These are phyloP conservation scores for Picochlorum sp. DNA, from an alignment of 139 green algal species.

Conservation along the genomic window DNA sequence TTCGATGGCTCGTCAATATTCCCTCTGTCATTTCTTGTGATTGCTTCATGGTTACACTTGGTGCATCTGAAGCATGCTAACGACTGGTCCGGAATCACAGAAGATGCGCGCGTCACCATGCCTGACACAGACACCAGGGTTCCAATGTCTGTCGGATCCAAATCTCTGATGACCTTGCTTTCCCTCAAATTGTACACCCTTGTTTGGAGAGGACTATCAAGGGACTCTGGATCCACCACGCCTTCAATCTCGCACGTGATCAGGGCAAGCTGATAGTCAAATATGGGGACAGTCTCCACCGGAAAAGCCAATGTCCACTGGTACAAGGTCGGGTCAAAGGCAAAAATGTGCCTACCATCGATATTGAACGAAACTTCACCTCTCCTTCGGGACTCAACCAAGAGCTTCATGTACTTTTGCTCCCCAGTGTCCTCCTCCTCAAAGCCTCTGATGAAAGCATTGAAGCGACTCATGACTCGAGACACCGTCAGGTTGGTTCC, in stretches of 20 bases:
- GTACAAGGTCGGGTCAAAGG: slow-evolving; percentile 67
- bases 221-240: slow-evolving; percentile 14
- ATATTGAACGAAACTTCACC: slow-evolving; percentile 61
- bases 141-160: slow-evolving; percentile 92
- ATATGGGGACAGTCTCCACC: slow-evolving; percentile 44
- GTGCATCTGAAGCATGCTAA: slow-evolving; percentile 46
- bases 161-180: slow-evolving; percentile 77
- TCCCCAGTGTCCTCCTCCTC: slow-evolving; percentile 20
- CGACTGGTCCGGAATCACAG: slow-evolving; percentile 90
- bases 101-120: slow-evolving; percentile 88
- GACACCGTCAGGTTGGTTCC: slow-evolving; percentile 69
- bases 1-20: slow-evolving; percentile 69
- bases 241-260: slow-evolving; percentile 27
- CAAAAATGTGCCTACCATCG: slow-evolving; percentile 70
- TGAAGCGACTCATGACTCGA: slow-evolving; percentile 43
- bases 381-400: slow-evolving; percentile 27
- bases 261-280: slow-evolving; percentile 27
- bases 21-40: slow-evolving; percentile 43
- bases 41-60: slow-evolving; percentile 24
- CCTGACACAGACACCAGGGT: slow-evolving; percentile 82
- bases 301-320: slow-evolving; percentile 73
- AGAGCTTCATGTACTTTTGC: slow-evolving; percentile 45
- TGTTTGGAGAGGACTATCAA: slow-evolving; percentile 42
- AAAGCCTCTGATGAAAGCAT: slow-evolving; percentile 63
- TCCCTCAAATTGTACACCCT: slow-evolving; percentile 83